Evolutionary conservation across 352 stramenopile genomes (phyloP), one percentile per base, ranked within the genome.

Genomic region (Phytophthora vignae): DNA sequence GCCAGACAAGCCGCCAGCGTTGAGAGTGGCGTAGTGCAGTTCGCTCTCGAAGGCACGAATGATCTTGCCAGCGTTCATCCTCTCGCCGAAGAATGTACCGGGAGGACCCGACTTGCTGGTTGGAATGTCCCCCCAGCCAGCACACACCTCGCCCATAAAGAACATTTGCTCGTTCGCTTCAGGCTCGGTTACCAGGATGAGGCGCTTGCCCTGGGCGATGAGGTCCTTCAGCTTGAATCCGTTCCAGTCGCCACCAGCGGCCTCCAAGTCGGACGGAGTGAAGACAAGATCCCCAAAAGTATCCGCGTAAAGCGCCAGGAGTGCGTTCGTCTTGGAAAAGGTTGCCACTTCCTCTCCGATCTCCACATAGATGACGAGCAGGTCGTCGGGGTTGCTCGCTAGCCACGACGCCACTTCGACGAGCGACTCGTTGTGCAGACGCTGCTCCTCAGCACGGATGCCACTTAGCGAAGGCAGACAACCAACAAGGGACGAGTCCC

Each of bases 381-480:
- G 72, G 2, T 90, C 83, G 36, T 60, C 72, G 38, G 81, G 68
- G 52, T 84, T 73, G 36, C 33, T 61, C 11, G 77, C 64, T 42
- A 94, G 49, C 87, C 87, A 94, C 12, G 67, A 57, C 1, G 77
- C 74, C 9, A 94, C 62, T 48, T 92, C 87, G 4, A 76, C 59
- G 1, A 94, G 53, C 17, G 82, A 79, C 29, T 83, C 74, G 33
- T 76, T 77, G 60, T 88, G 78, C 12, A 76, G 53, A 19, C 79
- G 80, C 54, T 86, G 71, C n/a, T 90, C 75, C 36, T 92, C 83
- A 9, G 82, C 75, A 7, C 83, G 84, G 49, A 93, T 92, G n/a
- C 85, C 85, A 27, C 85, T 91, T 6, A 92, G 57, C 15, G 84
- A 92, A 21, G 87, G 87, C 42, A 90, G 57, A 59, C 87, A 95